Evolutionary conservation across 2,329 filamentous ascomycete genomes (phyloP).

Genomic region (Monosporascus sp.): DNA sequence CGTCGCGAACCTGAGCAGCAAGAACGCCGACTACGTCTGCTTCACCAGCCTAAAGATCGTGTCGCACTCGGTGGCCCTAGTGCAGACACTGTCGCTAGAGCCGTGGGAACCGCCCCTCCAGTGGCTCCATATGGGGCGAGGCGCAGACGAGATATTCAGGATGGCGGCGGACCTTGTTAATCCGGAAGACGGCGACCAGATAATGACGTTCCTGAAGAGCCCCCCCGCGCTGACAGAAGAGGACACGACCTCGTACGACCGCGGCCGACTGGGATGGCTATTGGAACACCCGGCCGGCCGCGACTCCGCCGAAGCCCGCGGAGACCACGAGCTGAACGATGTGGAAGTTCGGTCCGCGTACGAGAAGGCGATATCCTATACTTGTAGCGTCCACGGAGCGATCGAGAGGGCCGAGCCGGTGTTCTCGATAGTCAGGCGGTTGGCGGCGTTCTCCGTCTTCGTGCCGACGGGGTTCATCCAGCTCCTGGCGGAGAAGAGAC

Average conservation of each 20-base stretch:
- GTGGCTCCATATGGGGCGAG: constrained; percentile 31
- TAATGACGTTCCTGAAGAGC: constrained; percentile 22
- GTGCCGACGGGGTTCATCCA: constrained; percentile 28
- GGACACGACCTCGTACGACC: constrained; percentile 25
- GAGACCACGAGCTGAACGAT: constrained; percentile 27
- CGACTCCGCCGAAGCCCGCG: constrained; percentile 14
- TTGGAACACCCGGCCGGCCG: constrained; percentile 26
- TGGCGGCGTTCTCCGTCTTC: constrained; percentile 32
- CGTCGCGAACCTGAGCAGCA: constrained; percentile 23
- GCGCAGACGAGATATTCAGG: constrained; percentile 28
- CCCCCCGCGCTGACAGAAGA: constrained; percentile 24
- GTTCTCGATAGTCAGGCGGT: constrained; percentile 26
- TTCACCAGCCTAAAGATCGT: constrained; percentile 31
- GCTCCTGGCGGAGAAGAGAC: constrained; percentile 29
- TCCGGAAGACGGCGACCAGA: constrained; percentile 14
- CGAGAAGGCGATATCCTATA: constrained; percentile 28
- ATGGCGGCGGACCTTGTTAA: constrained; percentile 19
- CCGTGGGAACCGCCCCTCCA: constrained; percentile 35
- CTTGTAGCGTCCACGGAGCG: constrained; percentile 26
- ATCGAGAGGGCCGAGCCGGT: constrained; percentile 24
- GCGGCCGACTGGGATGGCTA: constrained; percentile 28
- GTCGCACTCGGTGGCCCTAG: constrained; percentile 31
- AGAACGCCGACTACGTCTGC: constrained; percentile 30
- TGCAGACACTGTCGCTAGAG: constrained; percentile 30
- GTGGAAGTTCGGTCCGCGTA: constrained; percentile 23